Percentiles rank a stretch among this genome's conserved stretches.
phyloP scores from a whole-genome alignment of 2,329 filamentous ascomycete species.

The Nigrospora oryzae region DNA sequence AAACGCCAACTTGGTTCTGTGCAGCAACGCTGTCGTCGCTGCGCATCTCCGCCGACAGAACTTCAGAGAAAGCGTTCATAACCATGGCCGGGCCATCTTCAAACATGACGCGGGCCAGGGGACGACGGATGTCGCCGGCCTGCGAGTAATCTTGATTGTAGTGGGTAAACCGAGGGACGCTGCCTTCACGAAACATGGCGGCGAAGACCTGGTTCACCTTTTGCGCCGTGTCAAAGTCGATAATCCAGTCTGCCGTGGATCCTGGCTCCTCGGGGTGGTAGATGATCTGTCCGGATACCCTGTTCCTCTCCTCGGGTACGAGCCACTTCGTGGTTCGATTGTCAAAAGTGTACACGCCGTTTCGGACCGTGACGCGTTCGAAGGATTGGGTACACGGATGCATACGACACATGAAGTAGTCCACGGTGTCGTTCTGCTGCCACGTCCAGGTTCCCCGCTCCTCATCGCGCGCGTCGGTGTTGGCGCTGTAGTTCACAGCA shows the following conservation, averaged over 20 bases:
- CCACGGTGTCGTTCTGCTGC: not conserved
- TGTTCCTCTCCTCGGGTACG: not conserved
- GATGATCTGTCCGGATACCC: not conserved
- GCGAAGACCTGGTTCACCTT: not conserved
- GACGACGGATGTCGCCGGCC: not conserved
- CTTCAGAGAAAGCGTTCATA: slow-evolving; percentile 3
- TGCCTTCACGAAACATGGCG: not conserved
- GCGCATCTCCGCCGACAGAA: slow-evolving; percentile 6
- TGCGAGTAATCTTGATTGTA: not conserved
- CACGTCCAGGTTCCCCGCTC: not conserved
- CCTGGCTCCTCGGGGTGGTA: not conserved
- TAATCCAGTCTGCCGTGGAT: not conserved
- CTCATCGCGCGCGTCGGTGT: not conserved
- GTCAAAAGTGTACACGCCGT: not conserved
- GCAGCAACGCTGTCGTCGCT: slow-evolving; percentile 4
- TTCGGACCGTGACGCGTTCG: not conserved
- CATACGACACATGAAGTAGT: not conserved
- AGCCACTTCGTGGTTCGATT: not conserved
- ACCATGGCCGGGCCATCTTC: not conserved
- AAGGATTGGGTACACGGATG: not conserved
- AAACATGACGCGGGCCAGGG: not conserved
- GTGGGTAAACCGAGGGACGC: not conserved
- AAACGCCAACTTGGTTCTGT: slow-evolving; percentile 10
- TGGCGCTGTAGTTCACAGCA: not conserved
- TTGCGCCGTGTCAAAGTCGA: not conserved